Evolutionary conservation across 2,329 filamentous ascomycete genomes (phyloP), one percentile per base, ranked within the genome.

Genomic region (Neospermospora avenae): DNA sequence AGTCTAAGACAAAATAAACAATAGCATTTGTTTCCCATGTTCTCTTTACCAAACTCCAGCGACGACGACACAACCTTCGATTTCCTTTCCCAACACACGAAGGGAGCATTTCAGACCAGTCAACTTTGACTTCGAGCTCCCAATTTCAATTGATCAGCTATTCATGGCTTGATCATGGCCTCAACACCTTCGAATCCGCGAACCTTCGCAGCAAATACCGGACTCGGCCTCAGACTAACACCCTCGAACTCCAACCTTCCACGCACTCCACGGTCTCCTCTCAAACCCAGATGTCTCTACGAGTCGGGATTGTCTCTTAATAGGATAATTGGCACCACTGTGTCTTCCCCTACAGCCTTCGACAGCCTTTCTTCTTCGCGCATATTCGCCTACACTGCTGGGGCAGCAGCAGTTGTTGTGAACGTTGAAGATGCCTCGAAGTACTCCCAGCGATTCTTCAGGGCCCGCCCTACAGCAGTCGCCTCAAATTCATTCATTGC

Each of bases 261-360:
- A 51, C 80, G 81, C 60, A 83, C 84, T 35, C 81, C 84, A 35
- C 84, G 87, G 71, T 88, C 89, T 53, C 85, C 88, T 31, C 75
- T 65, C 34, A 71, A 69, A 39, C 72, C 80, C 62, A 82, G 83
- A 52, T 60, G 73, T 48, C 67, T 73, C 13, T 77, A 78, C 61
- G 83, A 86, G 60, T 79, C 83, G 22, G 82, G 82, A 42, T 80
- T 97, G 46, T 88, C 88, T 41, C 79, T 97, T 63, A 88, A 87
- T 73, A 86, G 91, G 64, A 91, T 98, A 59, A 89, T 98, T 70
- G 95, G 95, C 49, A 96, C 93, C 24, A 98, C 93, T 7, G 93
- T 91, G 65, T 84, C 81, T 67, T 90, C 89, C 4, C 88, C 91
- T 42, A 93, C 89, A 72, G 91, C 90, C 64, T 96, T 99, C 74